Evolutionary conservation across 108 stramenopile genomes (phyloP), one percentile per base, ranked within the genome.

Genomic region (Pseudonitzschia pungens): DNA sequence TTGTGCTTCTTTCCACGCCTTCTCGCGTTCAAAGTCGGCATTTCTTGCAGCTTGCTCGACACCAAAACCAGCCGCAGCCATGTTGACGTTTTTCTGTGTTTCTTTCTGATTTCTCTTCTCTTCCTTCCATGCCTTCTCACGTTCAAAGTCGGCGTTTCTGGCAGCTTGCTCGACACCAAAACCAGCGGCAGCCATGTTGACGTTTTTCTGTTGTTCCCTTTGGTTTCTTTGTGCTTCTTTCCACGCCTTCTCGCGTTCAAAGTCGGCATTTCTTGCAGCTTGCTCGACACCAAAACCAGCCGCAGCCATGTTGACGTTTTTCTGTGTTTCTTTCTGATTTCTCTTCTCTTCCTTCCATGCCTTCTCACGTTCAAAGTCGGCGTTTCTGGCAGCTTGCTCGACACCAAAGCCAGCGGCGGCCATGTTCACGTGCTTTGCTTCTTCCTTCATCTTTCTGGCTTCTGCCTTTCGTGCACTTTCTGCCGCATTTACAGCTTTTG

Each of bases 131-230:
- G 68, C 76, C 42, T 81, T 65, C 6, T 81, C 81, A 12, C 75
- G 75, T 48, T 77, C 57, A 45, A 73, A 81, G 44, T 81, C 74
- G 5, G 69, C 81, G 21, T 77, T 77, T n/a, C 81, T 72, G 26
- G 71, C 21, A 48, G 77, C 77, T 22, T 78, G 77, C 36, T 78
- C 77, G 8, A 72, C 77, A 29, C 77, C 77, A 63, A 78, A 70
- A 1, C 71, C 81, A 18, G 76, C 58, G 20, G 33, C 77, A 21
- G 77, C 77, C 73, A 77, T 82, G 64, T 77, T 75, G 12, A 79
- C 76, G 40, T 83, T 69, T 72, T 78, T 83, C 27, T 74, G 71
- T 15, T 57, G 54, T 21, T 52, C 68, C 32, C 54, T 75, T 21
- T 74, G 64, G 29, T 60, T 28, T n/a, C 62, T 60, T 40, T 69